These are phyloP conservation scores for Pterocarpus santalinus DNA, from an alignment of 306 rosid genomes.

Conservation along the genomic window DNA sequence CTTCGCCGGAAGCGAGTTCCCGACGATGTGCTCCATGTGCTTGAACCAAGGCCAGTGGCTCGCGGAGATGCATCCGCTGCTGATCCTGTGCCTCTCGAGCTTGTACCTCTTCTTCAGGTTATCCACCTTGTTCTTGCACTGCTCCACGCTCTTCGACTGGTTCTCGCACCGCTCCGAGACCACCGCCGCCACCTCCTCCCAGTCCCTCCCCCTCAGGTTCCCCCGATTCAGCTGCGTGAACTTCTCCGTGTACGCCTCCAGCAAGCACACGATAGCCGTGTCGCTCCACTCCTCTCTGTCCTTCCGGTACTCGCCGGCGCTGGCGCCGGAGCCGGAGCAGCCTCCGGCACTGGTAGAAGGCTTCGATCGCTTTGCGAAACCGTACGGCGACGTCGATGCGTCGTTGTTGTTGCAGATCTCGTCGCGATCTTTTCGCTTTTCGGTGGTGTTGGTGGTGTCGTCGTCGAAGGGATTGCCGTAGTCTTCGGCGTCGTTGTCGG, in stretches of 20 bases:
- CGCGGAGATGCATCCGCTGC: constrained; percentile 68
- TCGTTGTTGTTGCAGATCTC: constrained; percentile 61
- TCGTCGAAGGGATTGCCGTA: constrained; percentile 67
- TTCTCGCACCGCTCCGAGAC: constrained; percentile 97
- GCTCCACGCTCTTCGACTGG: constrained; percentile 61
- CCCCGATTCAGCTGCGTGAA: constrained; percentile 92
- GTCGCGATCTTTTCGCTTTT: constrained; percentile 76
- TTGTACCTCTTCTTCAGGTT: constrained; percentile 94
- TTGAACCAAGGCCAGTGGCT: constrained; percentile 99
- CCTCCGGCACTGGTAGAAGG: constrained; percentile 41
- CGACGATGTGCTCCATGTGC: constrained; percentile 90
- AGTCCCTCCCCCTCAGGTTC: constrained; percentile 89
- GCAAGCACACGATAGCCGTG: constrained; percentile 82
- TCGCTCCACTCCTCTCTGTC: constrained; percentile 99
- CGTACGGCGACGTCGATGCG: constrained; percentile 52
- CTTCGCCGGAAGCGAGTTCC: constrained; percentile 78
- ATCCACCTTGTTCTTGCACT: constrained; percentile 96
- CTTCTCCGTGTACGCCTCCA: constrained; percentile 93
- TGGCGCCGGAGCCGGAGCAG: constrained; percentile 20
- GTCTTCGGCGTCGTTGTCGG: constrained; percentile 58
- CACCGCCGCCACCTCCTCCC: constrained; percentile 93
- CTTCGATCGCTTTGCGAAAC: constrained; percentile 62
- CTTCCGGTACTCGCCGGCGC: constrained; percentile 76
- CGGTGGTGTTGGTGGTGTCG: constrained; percentile 51
- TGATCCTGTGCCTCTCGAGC: constrained; percentile 90